phyloP scores from a whole-genome alignment of 257 asterid genomes.

The Nicotiana knightiana region DNA sequence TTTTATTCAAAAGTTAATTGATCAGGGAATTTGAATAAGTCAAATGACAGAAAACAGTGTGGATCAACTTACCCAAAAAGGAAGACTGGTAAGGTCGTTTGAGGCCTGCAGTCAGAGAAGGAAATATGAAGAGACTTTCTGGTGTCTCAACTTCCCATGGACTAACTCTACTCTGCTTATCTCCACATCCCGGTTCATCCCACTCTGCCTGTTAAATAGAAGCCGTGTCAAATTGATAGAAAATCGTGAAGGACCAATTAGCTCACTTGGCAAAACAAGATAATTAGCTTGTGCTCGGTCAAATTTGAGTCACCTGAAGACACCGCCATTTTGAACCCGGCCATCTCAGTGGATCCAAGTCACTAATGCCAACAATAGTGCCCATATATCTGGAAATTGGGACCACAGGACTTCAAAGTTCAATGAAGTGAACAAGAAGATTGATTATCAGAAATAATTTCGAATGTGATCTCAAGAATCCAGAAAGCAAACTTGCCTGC shows the following conservation, averaged over 20 bases:
- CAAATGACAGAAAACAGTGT: background rate
- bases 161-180: slow-evolving; percentile 76
- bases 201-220: slow-evolving; percentile 66
- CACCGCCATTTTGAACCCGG: slow-evolving; percentile 94
- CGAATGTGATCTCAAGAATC: background rate
- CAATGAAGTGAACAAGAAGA: background rate
- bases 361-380: slow-evolving; percentile 65
- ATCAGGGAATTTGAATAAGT: background rate
- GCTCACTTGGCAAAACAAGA: background rate
- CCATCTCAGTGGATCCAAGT: slow-evolving; percentile 90
- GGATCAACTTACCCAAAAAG: slow-evolving; percentile 40
- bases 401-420: background rate
- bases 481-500: slow-evolving; percentile 41
- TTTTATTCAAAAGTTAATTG: background rate
- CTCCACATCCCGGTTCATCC: slow-evolving; percentile 97
- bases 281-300: background rate
- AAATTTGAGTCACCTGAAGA: slow-evolving; percentile 55
- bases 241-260: background rate
- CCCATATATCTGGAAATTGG: slow-evolving; percentile 71
- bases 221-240: background rate
- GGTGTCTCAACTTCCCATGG: slow-evolving; percentile 99
- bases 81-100: slow-evolving; percentile 88
- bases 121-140: slow-evolving; percentile 91
- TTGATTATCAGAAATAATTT: background rate
- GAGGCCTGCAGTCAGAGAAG: slow-evolving; percentile 68